These are phyloP conservation scores for Bipolaris gigantea DNA, from an alignment of 2,329 filamentous ascomycete genomes.

Conservation along the genomic window DNA sequence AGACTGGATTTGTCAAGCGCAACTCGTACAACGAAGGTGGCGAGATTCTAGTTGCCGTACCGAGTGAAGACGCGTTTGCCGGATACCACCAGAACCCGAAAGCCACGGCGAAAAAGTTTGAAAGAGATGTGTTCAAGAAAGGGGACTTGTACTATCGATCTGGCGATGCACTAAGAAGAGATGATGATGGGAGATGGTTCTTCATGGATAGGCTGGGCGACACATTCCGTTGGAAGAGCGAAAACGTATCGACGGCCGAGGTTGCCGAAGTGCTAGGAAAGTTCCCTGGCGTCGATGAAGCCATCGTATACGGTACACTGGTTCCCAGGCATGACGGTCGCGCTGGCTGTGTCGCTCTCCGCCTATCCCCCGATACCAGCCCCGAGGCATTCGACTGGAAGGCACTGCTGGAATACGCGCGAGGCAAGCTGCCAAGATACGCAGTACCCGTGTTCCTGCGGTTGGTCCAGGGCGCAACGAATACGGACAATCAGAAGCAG, in stretches of 20 bases:
- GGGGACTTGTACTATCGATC: slow-evolving; percentile 52
- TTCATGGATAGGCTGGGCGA: slow-evolving; percentile 53
- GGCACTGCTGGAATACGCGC: slow-evolving; percentile 25
- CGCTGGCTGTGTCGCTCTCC: slow-evolving; percentile 57
- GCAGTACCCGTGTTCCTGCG: slow-evolving; percentile 74
- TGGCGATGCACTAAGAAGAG: slow-evolving; percentile 49
- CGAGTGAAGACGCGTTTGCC: slow-evolving; percentile 50
- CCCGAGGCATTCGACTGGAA: slow-evolving; percentile 30
- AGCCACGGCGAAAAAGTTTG: slow-evolving; percentile 62
- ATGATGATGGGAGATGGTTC: slow-evolving; percentile 50
- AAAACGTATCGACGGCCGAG: slow-evolving; percentile 53
- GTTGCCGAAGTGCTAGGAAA: slow-evolving; percentile 49
- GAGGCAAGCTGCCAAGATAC: slow-evolving; percentile 62
- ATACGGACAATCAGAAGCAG: slow-evolving; percentile 76
- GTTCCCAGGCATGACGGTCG: slow-evolving; percentile 55
- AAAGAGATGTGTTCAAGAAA: slow-evolving; percentile 47
- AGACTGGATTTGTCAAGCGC: slow-evolving; percentile 66
- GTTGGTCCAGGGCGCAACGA: slow-evolving; percentile 58
- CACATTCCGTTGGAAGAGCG: slow-evolving; percentile 53
- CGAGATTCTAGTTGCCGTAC: slow-evolving; percentile 69
- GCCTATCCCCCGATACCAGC: slow-evolving; percentile 51
- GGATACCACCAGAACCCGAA: slow-evolving; percentile 69
- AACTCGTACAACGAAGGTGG: slow-evolving; percentile 67
- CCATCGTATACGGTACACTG: slow-evolving; percentile 51
- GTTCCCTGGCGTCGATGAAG: slow-evolving; percentile 47